Evolutionary conservation across 208 protist species (phyloP), one percentile per base, ranked within the genome.

Genomic region (Wallacemonas sp.): DNA sequence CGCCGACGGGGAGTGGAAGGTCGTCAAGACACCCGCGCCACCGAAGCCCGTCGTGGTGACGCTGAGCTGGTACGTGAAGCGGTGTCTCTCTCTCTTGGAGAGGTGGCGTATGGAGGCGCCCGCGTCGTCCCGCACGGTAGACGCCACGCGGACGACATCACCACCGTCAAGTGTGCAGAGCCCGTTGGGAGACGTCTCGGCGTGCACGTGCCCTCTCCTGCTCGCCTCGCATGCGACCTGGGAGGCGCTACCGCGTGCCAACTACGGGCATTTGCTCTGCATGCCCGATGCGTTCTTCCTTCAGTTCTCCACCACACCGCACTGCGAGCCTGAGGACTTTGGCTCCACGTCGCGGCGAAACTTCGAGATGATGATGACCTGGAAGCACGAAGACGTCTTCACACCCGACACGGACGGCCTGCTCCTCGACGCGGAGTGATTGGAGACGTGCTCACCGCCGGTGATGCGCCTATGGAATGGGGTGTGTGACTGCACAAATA

Each of bases 321-420:
- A 91, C 50, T 91, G 84, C 42, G 84, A 91, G 65, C 84, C 84
- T 9, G 66, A 71, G 9, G 84, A 91, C 62, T 91, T 85, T 44
- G 53, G 42, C 2, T 45, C 41, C 1, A 3, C 74, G 15, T 29
- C 42, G 19, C 68, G 76, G 12, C 22, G 63, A 24, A 26, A 63
- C 24, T 46, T 81, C 33, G 24, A 32, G 27, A 33, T 54, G 8
- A 68, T 68, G 55, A 17, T 37, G 12, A 41, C 57, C 17, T 65
- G 69, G 21, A 19, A 39, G 0, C 15, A 66, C 15, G 55, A 45
- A 2, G 78, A 85, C 22, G 42, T 87, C 4, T 85, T 87, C 68
- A 19, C 26, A 3, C 30, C 36, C 8, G 39, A 29, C 13, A 60
- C 63, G 15, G 41, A 60, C 13, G 73, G 73, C 5, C 52, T 78